Conservation (phyloP, 768 basidiomycete genomes). For the Suillus hirtellus region DNA sequence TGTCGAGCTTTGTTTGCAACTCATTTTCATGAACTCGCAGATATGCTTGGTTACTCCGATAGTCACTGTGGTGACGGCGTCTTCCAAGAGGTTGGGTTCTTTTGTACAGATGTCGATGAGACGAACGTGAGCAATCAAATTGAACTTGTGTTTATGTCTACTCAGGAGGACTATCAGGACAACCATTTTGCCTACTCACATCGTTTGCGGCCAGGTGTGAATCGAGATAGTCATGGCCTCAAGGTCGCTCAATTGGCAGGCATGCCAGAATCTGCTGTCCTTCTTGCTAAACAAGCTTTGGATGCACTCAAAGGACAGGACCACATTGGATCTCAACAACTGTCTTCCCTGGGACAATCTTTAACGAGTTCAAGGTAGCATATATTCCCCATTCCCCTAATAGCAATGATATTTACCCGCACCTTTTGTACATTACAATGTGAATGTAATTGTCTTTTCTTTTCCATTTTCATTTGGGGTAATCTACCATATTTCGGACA, state of each 20-base stretch:
- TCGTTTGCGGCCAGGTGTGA: constrained; percentile 77
- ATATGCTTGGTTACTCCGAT: constrained; percentile 70
- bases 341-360: constrained; percentile 34
- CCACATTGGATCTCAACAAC: constrained; percentile 27
- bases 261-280: constrained; percentile 64
- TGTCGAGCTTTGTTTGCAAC: constrained; percentile 95
- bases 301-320: constrained; percentile 35
- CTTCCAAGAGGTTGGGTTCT: constrained; percentile 74
- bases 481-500: no score
- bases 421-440: not conserved
- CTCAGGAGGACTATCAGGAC: constrained; percentile 45
- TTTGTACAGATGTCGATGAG: constrained; percentile 87
- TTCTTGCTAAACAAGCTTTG: constrained; percentile 60
- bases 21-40: constrained; percentile 94
- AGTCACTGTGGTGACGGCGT: constrained; percentile 40
- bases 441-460: not conserved
- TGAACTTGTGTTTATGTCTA: not conserved
- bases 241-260: constrained; percentile 89
- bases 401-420: not conserved
- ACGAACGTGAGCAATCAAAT: constrained; percentile 51
- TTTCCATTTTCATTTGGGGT: no score
- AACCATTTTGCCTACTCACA: constrained; percentile 84
- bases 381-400: not conserved
- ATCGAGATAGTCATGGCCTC: constrained; percentile 86
- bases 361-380: constrained; percentile 17